phyloP scores from a whole-genome alignment of 805 yeast species.

The Sugiyamaella boreocaroliniensis region DNA sequence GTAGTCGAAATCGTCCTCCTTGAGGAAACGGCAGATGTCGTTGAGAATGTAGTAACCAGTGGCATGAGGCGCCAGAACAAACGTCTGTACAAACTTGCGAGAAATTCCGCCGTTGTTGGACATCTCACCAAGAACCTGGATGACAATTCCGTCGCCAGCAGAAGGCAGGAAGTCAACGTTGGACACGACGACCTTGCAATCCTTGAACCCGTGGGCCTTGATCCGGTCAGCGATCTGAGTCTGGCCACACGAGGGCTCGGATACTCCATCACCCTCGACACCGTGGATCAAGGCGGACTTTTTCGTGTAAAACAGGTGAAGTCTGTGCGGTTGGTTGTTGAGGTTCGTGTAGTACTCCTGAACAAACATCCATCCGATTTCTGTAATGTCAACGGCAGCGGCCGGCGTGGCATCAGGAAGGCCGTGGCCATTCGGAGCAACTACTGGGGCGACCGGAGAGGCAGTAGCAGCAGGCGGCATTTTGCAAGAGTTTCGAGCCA shows the following conservation, averaged over 20 bases:
- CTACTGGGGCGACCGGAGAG: neutral
- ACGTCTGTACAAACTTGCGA: conserved; percentile 36
- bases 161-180: conserved; percentile 33
- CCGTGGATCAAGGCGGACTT: conserved; percentile 34
- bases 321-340: conserved; percentile 27
- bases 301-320: conserved; percentile 32
- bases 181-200: conserved; percentile 33
- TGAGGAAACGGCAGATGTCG: conserved; percentile 34
- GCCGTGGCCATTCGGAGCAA: neutral
- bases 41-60: conserved; percentile 31
- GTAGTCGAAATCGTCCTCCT: conserved; percentile 28
- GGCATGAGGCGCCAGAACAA: conserved; percentile 31
- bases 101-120: conserved; percentile 27
- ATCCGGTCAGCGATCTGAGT: conserved; percentile 28
- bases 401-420: neutral
- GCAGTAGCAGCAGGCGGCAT: neutral
- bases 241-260: conserved; percentile 26
- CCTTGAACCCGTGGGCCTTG: conserved; percentile 26
- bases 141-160: conserved; percentile 29
- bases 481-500: neutral
- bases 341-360: conserved; percentile 34
- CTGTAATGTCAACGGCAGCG: conserved; percentile 4
- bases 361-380: conserved; percentile 37
- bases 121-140: conserved; percentile 38
- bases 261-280: conserved; percentile 30